A percentile compares a stretch with the other conserved stretches of the same genome.
Evolutionary conservation across 1,139 yeast genomes (phyloP).

Genomic region (Candida sanyaensis): DNA sequence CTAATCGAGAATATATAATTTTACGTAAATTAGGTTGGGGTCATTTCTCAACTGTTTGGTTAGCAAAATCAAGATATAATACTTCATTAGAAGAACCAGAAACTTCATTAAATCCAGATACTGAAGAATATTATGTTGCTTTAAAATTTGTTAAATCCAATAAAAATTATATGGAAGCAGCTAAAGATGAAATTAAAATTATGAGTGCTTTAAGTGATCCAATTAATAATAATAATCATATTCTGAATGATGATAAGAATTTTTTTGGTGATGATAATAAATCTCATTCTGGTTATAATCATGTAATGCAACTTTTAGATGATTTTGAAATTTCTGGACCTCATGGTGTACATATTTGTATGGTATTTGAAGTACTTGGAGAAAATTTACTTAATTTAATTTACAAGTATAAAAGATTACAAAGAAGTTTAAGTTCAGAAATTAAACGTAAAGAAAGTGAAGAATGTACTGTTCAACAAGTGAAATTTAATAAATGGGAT

Average conservation of each 20-base stretch:
- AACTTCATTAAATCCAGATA: slow-evolving; percentile 6
- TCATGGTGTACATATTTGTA: slow-evolving; percentile 44
- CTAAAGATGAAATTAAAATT: slow-evolving; percentile 42
- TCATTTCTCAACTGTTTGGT: slow-evolving; percentile 88
- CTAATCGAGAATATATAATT: slow-evolving; percentile 30
- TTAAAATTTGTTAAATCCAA: slow-evolving; percentile 44
- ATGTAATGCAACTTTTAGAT: slow-evolving; percentile 42
- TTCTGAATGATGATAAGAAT: slow-evolving; percentile 20
- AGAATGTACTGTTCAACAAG: slow-evolving; percentile 8
- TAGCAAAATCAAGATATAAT: slow-evolving; percentile 51
- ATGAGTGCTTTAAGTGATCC: slow-evolving; percentile 25
- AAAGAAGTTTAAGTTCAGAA: slow-evolving; percentile 12
- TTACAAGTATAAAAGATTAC: slow-evolving; percentile 33
- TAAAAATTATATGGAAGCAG: slow-evolving; percentile 43
- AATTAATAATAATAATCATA: slow-evolving; percentile 22
- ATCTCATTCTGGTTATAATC: slow-evolving; percentile 39
- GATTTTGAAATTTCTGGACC: slow-evolving; percentile 44
- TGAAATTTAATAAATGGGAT: slow-evolving; percentile 25
- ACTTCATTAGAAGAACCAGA: slow-evolving; percentile 11
- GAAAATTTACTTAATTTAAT: slow-evolving; percentile 43
- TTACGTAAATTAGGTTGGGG: slow-evolving; percentile 74
- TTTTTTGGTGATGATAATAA: slow-evolving; percentile 16
- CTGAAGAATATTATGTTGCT: slow-evolving; percentile 36
- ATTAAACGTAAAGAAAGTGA: slow-evolving; percentile 12
- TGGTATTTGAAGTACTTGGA: slow-evolving; percentile 47